Conservation (phyloP, 306 rosid species). For the Ceratonia siliqua region DNA sequence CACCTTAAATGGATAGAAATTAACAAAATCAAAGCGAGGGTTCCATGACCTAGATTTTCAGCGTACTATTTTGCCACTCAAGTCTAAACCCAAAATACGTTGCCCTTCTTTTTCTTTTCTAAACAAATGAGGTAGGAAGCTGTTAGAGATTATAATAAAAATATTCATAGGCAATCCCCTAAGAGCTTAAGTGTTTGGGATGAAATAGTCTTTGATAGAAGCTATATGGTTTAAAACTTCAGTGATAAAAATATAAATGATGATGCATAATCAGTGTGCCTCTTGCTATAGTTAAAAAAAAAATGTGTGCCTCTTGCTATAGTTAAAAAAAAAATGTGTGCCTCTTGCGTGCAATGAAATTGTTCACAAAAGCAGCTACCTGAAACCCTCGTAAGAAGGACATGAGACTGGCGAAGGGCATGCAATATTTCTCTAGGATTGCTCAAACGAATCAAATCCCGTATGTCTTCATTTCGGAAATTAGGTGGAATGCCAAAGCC, state of each 20-base stretch:
- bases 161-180: no score
- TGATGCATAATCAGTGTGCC: not conserved
- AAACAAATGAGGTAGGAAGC: not conserved
- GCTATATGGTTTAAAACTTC: not conserved
- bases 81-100: constrained; percentile 10
- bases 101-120: not conserved
- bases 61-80: not conserved
- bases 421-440: constrained; percentile 38
- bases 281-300: no score
- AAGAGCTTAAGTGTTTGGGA: no score
- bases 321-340: no score
- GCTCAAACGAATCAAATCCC: constrained; percentile 45
- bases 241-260: not conserved
- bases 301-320: no score
- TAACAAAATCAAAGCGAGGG: not conserved
- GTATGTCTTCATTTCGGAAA: constrained; percentile 48
- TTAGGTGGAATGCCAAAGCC: constrained; percentile 48
- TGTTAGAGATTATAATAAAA: no score
- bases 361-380: constrained; percentile 32
- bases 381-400: constrained; percentile 35
- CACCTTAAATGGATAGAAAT: not conserved
- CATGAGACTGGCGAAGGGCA: constrained; percentile 45
- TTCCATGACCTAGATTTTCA: not conserved
- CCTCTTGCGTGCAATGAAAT: not conserved
- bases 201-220: no score